Evolutionary conservation across 208 protist genomes (phyloP), one percentile per base, ranked within the genome.

Genomic region (Trypanosoma conorhini): DNA sequence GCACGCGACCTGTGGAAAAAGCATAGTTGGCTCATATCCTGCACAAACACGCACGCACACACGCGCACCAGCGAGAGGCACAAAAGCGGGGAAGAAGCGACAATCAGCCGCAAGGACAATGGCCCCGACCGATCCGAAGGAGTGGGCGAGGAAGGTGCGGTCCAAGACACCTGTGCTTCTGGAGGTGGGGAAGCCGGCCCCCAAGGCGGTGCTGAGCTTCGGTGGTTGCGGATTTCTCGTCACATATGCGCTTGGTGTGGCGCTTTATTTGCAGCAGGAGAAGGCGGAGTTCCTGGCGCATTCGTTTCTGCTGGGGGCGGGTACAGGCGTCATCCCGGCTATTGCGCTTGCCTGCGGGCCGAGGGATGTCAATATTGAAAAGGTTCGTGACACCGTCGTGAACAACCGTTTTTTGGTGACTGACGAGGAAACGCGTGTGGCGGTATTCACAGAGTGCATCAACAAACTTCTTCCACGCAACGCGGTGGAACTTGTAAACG

Each of bases 211-310:
- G 15, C 71, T 96, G 4, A 94, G 87, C 70, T 96, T 96, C 74
- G 92, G 92, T 40, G 92, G 87, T 24, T 83, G 80, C 54, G 92
- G 89, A 12, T 95, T 94, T 65, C 85, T 96, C 28, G 87, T 93
- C 30, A 95, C 88, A 22, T 96, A 96, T 70, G 65, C 79, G 5
- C 86, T 96, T 55, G 92, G 92, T n/a, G 92, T 96, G 0, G 92
- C 88, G n/a, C 77, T 87, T 5, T 96, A 87, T 75, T 78, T 96
- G 5, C 92, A 95, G 72, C 79, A 96, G 69, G 87, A 96, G 62
- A 87, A 92, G 79, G 80, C 83, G 24, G 83, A 92, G 38, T 73
- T 96, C 19, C 55, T 96, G 35, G 46, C 81, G 8, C 80, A 93
- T 26, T 82, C 79, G 57, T 96, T 91, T 67, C 62, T 96, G 21